Conservation (phyloP, 2,329 filamentous ascomycete genomes). For the Fusarium heterosporum region DNA sequence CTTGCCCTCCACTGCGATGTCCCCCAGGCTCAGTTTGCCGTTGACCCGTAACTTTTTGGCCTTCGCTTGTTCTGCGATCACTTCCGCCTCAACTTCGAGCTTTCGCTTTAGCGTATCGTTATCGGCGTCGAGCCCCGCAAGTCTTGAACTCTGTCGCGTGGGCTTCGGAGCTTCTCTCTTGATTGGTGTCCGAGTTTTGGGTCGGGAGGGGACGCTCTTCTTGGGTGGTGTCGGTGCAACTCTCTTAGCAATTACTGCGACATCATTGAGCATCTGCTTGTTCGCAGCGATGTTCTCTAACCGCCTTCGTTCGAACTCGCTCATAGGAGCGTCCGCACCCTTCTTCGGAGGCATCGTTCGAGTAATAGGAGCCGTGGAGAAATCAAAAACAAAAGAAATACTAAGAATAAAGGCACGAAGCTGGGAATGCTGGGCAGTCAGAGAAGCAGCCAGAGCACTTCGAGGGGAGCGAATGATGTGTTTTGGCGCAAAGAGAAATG, state of each 20-base stretch:
- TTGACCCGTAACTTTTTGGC: slow-evolving; percentile 68
- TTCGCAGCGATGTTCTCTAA: slow-evolving; percentile 90
- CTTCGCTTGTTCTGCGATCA: slow-evolving; percentile 56
- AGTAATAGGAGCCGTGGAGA: neutral
- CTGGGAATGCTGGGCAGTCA: neutral
- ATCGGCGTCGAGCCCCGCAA: slow-evolving; percentile 66
- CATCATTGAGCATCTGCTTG: slow-evolving; percentile 81
- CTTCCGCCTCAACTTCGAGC: slow-evolving; percentile 61
- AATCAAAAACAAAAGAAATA: too few species aligned
- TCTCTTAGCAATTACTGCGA: slow-evolving; percentile 77
- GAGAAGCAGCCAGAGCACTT: neutral
- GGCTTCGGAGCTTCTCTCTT: slow-evolving; percentile 62
- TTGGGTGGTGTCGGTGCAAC: slow-evolving; percentile 69
- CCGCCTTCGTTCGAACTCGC: slow-evolving; percentile 87
- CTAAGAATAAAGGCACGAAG: neutral
- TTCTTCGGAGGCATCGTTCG: slow-evolving; percentile 57
- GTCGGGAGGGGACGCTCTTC: slow-evolving; percentile 54
- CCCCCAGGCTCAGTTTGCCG: slow-evolving; percentile 75
- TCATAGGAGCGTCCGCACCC: slow-evolving; percentile 64
- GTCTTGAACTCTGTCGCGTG: slow-evolving; percentile 68
- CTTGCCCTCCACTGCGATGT: slow-evolving; percentile 83
- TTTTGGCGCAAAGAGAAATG: slow-evolving; percentile 10
- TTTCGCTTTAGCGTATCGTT: slow-evolving; percentile 62
- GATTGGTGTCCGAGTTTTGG: slow-evolving; percentile 53
- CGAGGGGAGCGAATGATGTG: neutral